Evolutionary conservation across 2,329 filamentous ascomycete species (phyloP).

Genomic region (Pestalotiopsis sp.): DNA sequence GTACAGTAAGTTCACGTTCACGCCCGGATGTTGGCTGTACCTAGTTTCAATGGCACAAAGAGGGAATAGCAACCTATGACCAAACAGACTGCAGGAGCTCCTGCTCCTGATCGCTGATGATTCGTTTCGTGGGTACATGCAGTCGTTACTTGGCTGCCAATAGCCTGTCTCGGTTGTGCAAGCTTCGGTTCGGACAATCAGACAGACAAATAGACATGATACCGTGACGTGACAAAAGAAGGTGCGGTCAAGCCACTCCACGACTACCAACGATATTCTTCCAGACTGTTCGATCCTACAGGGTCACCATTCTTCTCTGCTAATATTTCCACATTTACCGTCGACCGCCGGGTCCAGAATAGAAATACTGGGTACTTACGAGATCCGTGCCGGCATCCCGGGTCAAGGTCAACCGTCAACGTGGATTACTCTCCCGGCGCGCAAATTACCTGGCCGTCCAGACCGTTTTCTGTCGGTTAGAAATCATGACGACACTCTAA

Average conservation of each 20-base stretch:
- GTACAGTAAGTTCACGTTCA: not conserved
- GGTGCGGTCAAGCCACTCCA: slow-evolving; percentile 20
- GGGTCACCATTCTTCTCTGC: not conserved
- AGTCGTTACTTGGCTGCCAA: not conserved
- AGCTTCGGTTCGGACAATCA: not conserved
- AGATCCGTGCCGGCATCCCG: not conserved
- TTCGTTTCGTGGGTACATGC: not conserved
- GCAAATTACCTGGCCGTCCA: not conserved
- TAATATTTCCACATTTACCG: not conserved
- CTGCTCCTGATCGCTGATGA: not conserved
- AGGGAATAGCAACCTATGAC: not conserved
- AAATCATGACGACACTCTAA: not conserved
- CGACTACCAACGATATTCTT: not conserved
- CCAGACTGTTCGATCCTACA: not conserved
- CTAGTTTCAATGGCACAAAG: not conserved
- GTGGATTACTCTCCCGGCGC: not conserved
- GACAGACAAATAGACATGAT: not conserved
- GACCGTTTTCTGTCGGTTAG: not conserved
- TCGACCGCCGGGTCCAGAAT: not conserved
- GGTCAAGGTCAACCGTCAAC: not conserved
- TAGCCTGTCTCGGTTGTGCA: not conserved
- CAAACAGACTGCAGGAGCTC: not conserved
- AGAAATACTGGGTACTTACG: not conserved
- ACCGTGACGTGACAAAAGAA: slow-evolving; percentile 15
- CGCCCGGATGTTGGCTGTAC: not conserved